These are phyloP conservation scores for Saprolegnia diclina DNA, from an alignment of 352 stramenopile species.

Conservation along the genomic window DNA sequence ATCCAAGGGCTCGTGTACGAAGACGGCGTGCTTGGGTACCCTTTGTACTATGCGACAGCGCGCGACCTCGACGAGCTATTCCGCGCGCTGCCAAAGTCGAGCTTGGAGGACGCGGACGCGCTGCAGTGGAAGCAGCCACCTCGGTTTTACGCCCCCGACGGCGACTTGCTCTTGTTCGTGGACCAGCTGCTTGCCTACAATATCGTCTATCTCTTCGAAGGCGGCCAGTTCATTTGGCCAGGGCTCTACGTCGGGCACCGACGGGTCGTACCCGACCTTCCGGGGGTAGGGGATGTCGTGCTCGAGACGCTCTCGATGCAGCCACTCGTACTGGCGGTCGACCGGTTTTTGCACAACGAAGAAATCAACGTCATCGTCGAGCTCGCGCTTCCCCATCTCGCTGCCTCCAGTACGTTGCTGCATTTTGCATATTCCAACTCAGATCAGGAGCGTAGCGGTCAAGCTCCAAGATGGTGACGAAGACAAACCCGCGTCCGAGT, in stretches of 20 bases:
- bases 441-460: constrained; percentile 32
- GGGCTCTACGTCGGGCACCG: constrained; percentile 58
- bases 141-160: constrained; percentile 54
- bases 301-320: constrained; percentile 59
- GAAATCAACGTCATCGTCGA: constrained; percentile 71
- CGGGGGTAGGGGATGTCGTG: constrained; percentile 39
- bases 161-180: constrained; percentile 38
- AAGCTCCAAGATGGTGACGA: constrained; percentile 58
- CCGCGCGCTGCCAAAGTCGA: constrained; percentile 34
- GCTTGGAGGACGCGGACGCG: constrained; percentile 38
- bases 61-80: constrained; percentile 34
- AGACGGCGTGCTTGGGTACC: constrained; percentile 36
- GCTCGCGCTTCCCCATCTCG: constrained; percentile 51
- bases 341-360: constrained; percentile 64
- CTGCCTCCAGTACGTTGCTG: constrained; percentile 35
- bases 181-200: constrained; percentile 34
- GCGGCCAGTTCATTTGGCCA: constrained; percentile 73
- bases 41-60: constrained; percentile 31
- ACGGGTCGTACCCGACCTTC: constrained; percentile 47
- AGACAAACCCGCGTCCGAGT: constrained; percentile 54
- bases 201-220: constrained; percentile 67
- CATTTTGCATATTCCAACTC: background rate
- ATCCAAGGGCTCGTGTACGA: constrained; percentile 49
- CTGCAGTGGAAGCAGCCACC: constrained; percentile 57
- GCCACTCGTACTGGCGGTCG: constrained; percentile 62